Base-by-base conservation (phyloP, 2,329 filamentous ascomycete genomes). In the Talaromyces sp. region DNA sequence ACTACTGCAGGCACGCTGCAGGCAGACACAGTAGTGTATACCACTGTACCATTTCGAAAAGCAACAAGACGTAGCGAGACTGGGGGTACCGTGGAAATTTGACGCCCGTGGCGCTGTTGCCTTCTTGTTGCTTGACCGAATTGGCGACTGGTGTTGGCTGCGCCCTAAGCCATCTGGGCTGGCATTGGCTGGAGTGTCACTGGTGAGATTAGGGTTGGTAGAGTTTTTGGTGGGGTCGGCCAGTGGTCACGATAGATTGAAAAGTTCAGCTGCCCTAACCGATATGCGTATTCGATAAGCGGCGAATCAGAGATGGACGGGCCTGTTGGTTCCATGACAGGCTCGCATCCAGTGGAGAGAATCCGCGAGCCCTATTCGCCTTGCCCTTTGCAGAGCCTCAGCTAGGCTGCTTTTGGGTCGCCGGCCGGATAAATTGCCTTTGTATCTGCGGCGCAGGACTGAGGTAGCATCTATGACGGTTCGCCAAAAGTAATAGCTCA, bases 311-410 rank as follows among this genome's bases (percentile, higher is more conserved):
- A 22, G 31, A 25, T 25, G 33, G 37, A 33, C 15, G 19, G n/a
- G 50, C 22, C 17, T 33, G 49, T 54, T 54, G 49, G 27, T 54
- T 19, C 15, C 11, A 31, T 31, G 6, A 56, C 33, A 25, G 22
- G 22, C 22, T 22, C 22, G 22, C 22, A 22, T 22, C 22, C 22
- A 22, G 22, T 22, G 22, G 22, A 22, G 22, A 22, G 52, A 31
- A 50, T 56, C n/a, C 3, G 31, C 33, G n/a, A 37, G 33, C 33
- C 27, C 31, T 56, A 56, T 25, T 56, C 31, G 50, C 22, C 50
- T 50, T 22, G 22, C 22, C 22, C 22, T 22, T 22, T 22, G 31
- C 37, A 54, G 61, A 63, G 61, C 52, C 61, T 27, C 61, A 63
- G 37, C 52, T 56, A 56, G 50, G 50, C 50, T 31, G 49, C 25